Conservation (phyloP, 2,329 filamentous ascomycete genomes). For the Colletotrichum navitas region DNA sequence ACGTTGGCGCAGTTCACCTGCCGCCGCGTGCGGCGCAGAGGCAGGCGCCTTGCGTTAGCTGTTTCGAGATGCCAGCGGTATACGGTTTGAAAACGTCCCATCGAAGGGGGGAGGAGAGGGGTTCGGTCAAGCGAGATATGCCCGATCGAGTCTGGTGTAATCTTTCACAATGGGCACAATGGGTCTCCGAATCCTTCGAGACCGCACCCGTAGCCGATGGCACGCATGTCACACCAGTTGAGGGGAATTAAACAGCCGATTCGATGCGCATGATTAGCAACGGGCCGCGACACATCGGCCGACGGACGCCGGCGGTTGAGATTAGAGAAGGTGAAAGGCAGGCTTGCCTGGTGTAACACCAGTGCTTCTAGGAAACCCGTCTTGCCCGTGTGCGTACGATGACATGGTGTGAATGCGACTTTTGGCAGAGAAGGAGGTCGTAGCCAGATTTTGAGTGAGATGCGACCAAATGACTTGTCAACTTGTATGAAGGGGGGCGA, state of each 20-base stretch:
- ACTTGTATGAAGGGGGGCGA: conserved; percentile 4
- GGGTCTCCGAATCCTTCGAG: too few relatives aligned
- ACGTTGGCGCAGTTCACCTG: background rate
- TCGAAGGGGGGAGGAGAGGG: background rate
- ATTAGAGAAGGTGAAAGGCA: background rate
- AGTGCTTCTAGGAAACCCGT: conserved; percentile 15
- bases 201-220: background rate
- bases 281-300: conserved; percentile 30
- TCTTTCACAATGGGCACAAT: too few relatives aligned
- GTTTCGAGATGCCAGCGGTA: conserved; percentile 10
- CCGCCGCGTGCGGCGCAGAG: background rate
- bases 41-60: conserved; percentile 4
- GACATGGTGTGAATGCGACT: too few relatives aligned
- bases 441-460: background rate
- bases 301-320: conserved; percentile 7
- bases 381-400: too few relatives aligned
- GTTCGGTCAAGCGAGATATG: background rate
- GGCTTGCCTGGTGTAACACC: conserved; percentile 26
- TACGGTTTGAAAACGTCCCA: background rate
- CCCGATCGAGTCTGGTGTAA: too few relatives aligned
- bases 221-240: background rate
- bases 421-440: background rate
- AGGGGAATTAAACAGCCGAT: background rate
- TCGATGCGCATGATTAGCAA: conserved; percentile 21
- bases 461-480: conserved; percentile 17